These are phyloP conservation scores for Tubosaeta sp. DNA, from an alignment of 768 basidiomycete species.

Conservation along the genomic window DNA sequence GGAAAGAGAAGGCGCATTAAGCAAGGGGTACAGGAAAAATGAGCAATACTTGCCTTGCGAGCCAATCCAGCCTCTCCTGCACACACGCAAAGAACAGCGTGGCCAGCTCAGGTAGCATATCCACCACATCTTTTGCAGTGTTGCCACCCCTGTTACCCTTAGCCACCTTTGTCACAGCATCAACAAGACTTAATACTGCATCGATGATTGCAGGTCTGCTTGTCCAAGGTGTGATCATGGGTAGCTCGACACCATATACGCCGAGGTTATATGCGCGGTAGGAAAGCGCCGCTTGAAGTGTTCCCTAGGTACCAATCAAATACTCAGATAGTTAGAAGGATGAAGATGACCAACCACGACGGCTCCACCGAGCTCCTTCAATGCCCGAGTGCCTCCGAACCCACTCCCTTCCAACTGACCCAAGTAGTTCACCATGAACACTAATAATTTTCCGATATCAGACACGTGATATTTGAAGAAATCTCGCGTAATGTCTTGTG, in stretches of 20 bases:
- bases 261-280: conserved; percentile 68
- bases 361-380: conserved; percentile 41
- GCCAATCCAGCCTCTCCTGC: conserved; percentile 66
- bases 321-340: not conserved
- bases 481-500: conserved; percentile 72
- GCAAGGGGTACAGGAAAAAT: not conserved
- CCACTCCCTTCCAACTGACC: conserved; percentile 22
- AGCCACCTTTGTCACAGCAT: conserved; percentile 43
- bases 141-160: conserved; percentile 9
- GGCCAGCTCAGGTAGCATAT: conserved; percentile 64
- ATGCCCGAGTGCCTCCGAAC: conserved; percentile 17
- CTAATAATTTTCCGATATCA: conserved; percentile 65
- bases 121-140: conserved; percentile 36
- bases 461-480: conserved; percentile 75
- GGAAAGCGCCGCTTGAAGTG: conserved; percentile 66
- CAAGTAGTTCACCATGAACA: conserved; percentile 45
- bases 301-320: conserved; percentile 43
- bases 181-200: conserved; percentile 66
- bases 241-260: conserved; percentile 74
- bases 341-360: conserved; percentile 50
- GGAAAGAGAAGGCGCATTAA: not conserved
- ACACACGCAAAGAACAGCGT: conserved; percentile 59
- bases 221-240: conserved; percentile 80
- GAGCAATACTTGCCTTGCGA: conserved; percentile 44
- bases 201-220: conserved; percentile 67